Evolutionary conservation across 768 basidiomycete species (phyloP), one percentile per base, ranked within the genome.

Genomic region (Tulasnella sp.): DNA sequence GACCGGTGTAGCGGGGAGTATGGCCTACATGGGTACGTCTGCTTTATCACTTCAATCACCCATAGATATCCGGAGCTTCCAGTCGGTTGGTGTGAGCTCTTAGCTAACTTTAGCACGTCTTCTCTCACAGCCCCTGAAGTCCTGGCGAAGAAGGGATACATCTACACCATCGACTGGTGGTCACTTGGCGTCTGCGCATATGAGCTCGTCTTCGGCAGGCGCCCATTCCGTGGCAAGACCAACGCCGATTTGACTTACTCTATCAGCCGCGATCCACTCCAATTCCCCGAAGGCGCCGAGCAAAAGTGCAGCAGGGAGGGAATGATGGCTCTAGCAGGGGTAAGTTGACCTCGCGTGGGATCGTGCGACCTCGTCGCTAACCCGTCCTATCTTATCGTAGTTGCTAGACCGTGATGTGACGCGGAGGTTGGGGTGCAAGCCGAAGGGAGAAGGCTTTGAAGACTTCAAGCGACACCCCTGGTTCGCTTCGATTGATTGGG

Each of bases 81-180:
- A 35, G 44, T 34, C 37, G 35, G 16, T 47, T 35, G 67, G 32
- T 44, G 34, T 69, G 67, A 11, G 52, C 52, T 29, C 5, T 44
- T 37, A 66, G 16, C 37, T 72, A 66, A 72, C 36, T 11, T 41
- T 17, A 42, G 14, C 74, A 41, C 73, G 7, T 62, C 17, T 36
- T 44, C 14, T 29, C 36, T 17, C 26, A 44, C 76, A 83, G 84
- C 95, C 11, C 95, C 96, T 0, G 94, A 99, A 79, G 96, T 99
- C 62, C 83, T 99, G 47, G 84, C 88, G 62, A 97, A 97, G 80
- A 89, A 92, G 74, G 96, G 96, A 17, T 99, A 99, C 80, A 94
- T 93, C 3, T 94, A 89, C 77, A 88, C 89, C 39, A 93, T 97
- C 76, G 95, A 98, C 79, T 97, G 94, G 92, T 98, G 95, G 95